Percentiles rank a stretch among this genome's conserved stretches.
Conservation (phyloP, 495 filamentous ascomycete species). For the Aspergillus cavernicola region DNA sequence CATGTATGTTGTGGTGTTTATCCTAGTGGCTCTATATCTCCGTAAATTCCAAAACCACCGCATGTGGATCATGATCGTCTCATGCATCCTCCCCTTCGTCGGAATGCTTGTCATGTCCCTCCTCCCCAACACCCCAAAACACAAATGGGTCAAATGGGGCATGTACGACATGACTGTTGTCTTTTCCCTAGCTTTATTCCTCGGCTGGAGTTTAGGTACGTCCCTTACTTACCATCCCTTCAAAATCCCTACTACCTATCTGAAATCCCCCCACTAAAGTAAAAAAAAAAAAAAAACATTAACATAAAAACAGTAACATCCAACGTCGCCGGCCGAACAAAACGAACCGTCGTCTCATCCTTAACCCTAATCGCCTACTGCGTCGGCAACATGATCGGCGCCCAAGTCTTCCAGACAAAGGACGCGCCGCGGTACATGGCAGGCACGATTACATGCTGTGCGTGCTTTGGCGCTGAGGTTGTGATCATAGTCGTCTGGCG, state of each 20-base stretch:
- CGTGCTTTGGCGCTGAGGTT: not conserved
- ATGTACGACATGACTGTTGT: not conserved
- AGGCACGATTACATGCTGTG: not conserved
- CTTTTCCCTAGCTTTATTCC: not conserved
- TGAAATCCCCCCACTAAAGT: too few relatives aligned
- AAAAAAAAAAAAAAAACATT: too few relatives aligned
- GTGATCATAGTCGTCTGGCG: not conserved
- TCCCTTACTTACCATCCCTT: not conserved
- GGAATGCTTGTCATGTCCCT: too few relatives aligned
- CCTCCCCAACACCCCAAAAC: too few relatives aligned
- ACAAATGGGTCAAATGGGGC: too few relatives aligned
- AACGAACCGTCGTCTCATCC: not conserved
- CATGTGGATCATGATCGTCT: too few relatives aligned
- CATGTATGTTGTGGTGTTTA: too few relatives aligned
- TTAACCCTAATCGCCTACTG: not conserved
- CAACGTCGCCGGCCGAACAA: not conserved
- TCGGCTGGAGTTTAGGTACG: not conserved
- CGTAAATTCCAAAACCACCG: too few relatives aligned
- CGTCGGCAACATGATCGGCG: not conserved
- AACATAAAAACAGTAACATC: too few relatives aligned
- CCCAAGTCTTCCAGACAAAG: not conserved
- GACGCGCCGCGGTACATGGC: not conserved
- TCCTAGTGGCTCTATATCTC: too few relatives aligned
- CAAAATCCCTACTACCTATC: too few relatives aligned
- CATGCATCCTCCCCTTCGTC: too few relatives aligned